phyloP scores from a whole-genome alignment of 176 grass and related monocot species.

The Triticum urartu region DNA sequence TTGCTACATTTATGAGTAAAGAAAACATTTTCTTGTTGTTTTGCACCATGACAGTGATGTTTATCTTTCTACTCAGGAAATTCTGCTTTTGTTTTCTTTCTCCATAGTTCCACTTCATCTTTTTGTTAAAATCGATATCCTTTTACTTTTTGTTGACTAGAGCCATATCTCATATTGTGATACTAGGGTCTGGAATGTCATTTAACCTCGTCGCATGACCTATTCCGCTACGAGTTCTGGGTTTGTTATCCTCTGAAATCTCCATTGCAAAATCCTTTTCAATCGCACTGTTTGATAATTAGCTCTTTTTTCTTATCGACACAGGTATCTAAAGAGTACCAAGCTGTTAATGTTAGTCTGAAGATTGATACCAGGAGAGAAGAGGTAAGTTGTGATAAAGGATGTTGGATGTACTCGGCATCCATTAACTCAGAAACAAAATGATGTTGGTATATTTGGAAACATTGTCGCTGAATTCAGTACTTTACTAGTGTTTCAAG shows the following conservation, averaged over 20 bases:
- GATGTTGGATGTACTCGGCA: neutral
- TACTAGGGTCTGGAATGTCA: slow-evolving; percentile 74
- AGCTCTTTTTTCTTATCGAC: slow-evolving; percentile 22
- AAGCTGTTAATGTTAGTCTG: slow-evolving; percentile 67
- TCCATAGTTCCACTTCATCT: neutral
- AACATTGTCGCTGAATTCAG: neutral
- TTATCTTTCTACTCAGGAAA: slow-evolving; percentile 12
- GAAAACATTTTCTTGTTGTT: neutral
- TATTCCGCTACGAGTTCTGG: slow-evolving; percentile 81
- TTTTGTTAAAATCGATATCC: neutral
- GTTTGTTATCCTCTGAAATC: slow-evolving; percentile 66
- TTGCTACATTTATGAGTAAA: slow-evolving; percentile 13
- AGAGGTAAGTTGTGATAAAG: slow-evolving; percentile 51
- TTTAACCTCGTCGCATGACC: slow-evolving; percentile 74
- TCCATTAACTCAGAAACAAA: slow-evolving; percentile 15
- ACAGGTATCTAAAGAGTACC: slow-evolving; percentile 68
- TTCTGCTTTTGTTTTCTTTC: slow-evolving; percentile 1
- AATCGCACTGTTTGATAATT: slow-evolving; percentile 25
- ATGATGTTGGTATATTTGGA: slow-evolving; percentile 4
- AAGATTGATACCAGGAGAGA: slow-evolving; percentile 49
- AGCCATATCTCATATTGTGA: slow-evolving; percentile 24
- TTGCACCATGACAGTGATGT: neutral
- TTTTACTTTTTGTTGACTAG: neutral
- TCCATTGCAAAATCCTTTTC: slow-evolving; percentile 19
- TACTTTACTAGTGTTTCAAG: slow-evolving; percentile 9